These are phyloP conservation scores for Fereydounia khargensis DNA, from an alignment of 1,284 basidiomycete genomes.

Conservation along the genomic window DNA sequence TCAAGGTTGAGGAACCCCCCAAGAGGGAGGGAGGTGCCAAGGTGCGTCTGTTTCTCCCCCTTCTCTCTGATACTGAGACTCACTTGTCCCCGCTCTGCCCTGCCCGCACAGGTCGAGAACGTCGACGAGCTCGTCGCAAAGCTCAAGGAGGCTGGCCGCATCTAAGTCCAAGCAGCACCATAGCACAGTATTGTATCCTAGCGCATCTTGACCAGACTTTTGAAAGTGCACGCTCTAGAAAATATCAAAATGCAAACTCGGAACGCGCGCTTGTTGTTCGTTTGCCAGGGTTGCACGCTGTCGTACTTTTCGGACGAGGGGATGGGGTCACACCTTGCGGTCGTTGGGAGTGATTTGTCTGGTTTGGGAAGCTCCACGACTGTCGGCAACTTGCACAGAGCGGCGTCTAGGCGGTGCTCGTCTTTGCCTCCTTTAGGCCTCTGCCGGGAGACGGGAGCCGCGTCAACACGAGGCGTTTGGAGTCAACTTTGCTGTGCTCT, in stretches of 20 bases:
- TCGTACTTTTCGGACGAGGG: background rate
- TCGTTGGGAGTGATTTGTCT: background rate
- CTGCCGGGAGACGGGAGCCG: too few relatives aligned
- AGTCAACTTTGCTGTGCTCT: too few relatives aligned
- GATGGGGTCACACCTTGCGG: background rate
- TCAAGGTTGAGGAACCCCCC: conserved; percentile 88
- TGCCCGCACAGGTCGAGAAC: conserved; percentile 65
- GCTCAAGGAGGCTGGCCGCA: conserved; percentile 83
- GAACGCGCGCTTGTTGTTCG: too few relatives aligned
- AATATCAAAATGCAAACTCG: background rate
- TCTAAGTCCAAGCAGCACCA: conserved; percentile 59
- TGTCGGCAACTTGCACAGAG: too few relatives aligned
- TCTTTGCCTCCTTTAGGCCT: too few relatives aligned
- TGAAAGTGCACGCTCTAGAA: background rate
- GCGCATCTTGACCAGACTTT: background rate
- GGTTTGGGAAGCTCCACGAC: too few relatives aligned
- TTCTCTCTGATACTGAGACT: background rate
- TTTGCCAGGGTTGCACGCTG: too few relatives aligned
- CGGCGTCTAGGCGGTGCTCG: too few relatives aligned
- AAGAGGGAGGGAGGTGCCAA: conserved; percentile 88
- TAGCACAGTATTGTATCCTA: too few relatives aligned
- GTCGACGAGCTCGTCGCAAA: conserved; percentile 88
- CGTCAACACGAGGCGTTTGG: too few relatives aligned
- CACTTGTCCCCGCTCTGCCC: background rate
- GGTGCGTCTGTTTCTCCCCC: conserved; percentile 62